phyloP scores from a whole-genome alignment of 2,329 filamentous ascomycete species.

The Colletotrichum scovillei region DNA sequence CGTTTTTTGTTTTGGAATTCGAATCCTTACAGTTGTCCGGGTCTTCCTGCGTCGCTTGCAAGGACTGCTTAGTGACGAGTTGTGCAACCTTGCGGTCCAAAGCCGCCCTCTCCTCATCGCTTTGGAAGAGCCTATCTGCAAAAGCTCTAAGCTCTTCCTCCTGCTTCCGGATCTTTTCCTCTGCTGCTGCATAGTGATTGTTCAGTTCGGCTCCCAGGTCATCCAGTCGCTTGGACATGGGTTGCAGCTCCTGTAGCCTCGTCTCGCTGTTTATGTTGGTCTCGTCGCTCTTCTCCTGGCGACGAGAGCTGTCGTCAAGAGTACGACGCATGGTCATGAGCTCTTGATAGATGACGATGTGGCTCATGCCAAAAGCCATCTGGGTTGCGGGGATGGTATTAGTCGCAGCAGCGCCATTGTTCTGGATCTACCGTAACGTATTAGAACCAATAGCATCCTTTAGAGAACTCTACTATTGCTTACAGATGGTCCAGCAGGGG shows the following conservation, averaged over 20 bases:
- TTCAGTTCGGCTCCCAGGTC: constrained; percentile 9
- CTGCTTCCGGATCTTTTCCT: constrained; percentile 4
- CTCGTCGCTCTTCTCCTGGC: not conserved
- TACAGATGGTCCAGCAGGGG: not conserved
- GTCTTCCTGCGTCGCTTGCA: not conserved
- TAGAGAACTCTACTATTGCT: not conserved
- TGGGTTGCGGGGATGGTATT: not conserved
- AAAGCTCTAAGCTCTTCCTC: not conserved
- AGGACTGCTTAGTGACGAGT: not conserved
- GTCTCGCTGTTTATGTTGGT: not conserved
- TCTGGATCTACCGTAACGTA: not conserved
- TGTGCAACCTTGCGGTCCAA: constrained; percentile 3
- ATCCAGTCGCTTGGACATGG: constrained; percentile 8
- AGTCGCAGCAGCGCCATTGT: not conserved
- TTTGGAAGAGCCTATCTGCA: not conserved
- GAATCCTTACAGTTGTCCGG: not conserved
- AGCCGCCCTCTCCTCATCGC: not conserved
- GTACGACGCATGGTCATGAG: constrained; percentile 1
- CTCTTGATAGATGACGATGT: not conserved
- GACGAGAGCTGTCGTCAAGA: not conserved
- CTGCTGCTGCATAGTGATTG: not conserved
- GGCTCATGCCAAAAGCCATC: constrained; percentile 2
- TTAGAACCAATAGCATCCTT: not conserved
- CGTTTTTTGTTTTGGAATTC: not conserved
- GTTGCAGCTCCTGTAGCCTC: constrained; percentile 1